Conservation (phyloP, 2,329 filamentous ascomycete species). For the Cercospora citrullina region DNA sequence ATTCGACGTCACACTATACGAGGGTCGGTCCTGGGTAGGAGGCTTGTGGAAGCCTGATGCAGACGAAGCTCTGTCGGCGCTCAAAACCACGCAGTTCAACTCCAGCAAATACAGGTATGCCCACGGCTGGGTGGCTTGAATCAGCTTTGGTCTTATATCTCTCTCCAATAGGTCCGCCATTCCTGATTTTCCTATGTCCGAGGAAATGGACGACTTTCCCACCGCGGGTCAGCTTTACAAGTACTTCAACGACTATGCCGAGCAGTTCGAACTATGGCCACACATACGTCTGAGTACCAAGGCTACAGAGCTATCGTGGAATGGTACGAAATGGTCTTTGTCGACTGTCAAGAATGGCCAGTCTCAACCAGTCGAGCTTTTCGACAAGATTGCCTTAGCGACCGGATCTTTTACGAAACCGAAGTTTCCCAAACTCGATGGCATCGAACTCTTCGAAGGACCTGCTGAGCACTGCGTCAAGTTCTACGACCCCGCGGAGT, state of each 20-base stretch:
- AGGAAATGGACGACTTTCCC: slow-evolving; percentile 16
- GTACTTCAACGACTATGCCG: slow-evolving; percentile 27
- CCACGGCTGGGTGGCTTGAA: background rate
- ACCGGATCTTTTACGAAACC: slow-evolving; percentile 41
- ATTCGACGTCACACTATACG: slow-evolving; percentile 44
- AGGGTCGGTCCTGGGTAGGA: slow-evolving; percentile 44
- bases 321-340: slow-evolving; percentile 37
- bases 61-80: slow-evolving; percentile 17
- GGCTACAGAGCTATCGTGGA: slow-evolving; percentile 23
- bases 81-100: slow-evolving; percentile 21
- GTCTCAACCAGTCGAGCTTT: slow-evolving; percentile 29
- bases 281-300: slow-evolving; percentile 38
- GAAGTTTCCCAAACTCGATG: slow-evolving; percentile 41
- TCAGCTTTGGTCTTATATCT: background rate
- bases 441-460: slow-evolving; percentile 43
- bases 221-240: slow-evolving; percentile 13
- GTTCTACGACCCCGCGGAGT: slow-evolving; percentile 36
- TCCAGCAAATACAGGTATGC: slow-evolving; percentile 9
- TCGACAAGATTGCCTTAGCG: slow-evolving; percentile 42
- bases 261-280: slow-evolving; percentile 42
- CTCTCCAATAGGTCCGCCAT: background rate
- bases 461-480: slow-evolving; percentile 41
- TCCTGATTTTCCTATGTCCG: slow-evolving; percentile 20
- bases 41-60: slow-evolving; percentile 45
- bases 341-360: slow-evolving; percentile 36